Base-by-base conservation (phyloP, 2,329 filamentous ascomycete species). In the Alternaria alternata region DNA sequence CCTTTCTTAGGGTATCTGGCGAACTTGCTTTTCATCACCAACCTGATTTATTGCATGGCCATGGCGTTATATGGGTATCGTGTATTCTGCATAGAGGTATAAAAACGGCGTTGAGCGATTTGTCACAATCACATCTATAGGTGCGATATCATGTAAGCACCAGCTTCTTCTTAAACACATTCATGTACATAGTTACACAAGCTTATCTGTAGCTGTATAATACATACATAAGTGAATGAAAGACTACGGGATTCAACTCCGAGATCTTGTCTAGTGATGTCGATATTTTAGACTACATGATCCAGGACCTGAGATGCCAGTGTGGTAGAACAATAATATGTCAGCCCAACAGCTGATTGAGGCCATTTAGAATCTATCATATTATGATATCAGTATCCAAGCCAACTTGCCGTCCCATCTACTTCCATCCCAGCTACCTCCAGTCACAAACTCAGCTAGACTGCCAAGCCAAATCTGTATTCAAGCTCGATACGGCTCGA, bases 41-140 rank as follows among this genome's bases (percentile, higher is more conserved):
- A 14, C 11, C 8, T 49, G 46, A 44, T 34, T 56, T 56, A 51
- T 18, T 59, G 57, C 57, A 59, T 59, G 38, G 56, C 39, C 55
- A 46, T 49, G 57, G 57, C 57, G 57, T 59, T 42, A 26, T 59
- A 28, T 36, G 22, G 38, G 18, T 32, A 41, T 34, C 36, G 22
- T 46, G n/a, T 32, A 22, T 16, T 44, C 24, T 39, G 30, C 38
- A 46, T 54, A 46, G 18, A 16, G 44, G 30, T 26, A 41, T 38
- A 9, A 38, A 32, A 43, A 54, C 24, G 57, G 57, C 38, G 57
- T 59, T 59, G n/a, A 18, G 20, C 38, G 52, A 36, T 56, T 51
- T 12, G 12, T 24, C 22, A 38, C 32, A 38, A 32, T n/a, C 20
- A 39, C 22, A 42, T n/a, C 34, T 28, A 24, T 26, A 14, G 39